Evolutionary conservation across 306 rosid genomes (phyloP).

Genomic region (Senna siamea): DNA sequence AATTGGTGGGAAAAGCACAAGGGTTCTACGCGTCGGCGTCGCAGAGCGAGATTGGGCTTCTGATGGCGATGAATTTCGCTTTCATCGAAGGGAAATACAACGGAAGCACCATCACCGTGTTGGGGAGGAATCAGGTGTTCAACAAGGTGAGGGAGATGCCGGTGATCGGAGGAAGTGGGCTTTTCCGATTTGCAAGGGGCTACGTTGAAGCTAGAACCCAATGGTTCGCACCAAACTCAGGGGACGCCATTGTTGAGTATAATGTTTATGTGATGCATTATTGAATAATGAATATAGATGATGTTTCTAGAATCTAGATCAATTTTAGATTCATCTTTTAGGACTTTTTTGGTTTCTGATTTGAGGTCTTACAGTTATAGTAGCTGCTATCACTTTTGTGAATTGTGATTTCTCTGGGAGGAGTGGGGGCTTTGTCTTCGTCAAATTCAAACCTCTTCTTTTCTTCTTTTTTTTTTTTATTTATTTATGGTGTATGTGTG

Average conservation of each 20-base stretch:
- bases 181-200: constrained; percentile 74
- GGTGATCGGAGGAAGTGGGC: constrained; percentile 79
- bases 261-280: constrained; percentile 52
- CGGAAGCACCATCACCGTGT: constrained; percentile 66
- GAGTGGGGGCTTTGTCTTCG: too few species aligned
- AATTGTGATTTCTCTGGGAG: too few species aligned
- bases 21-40: constrained; percentile 66
- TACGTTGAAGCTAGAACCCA: constrained; percentile 61
- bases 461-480: too few species aligned
- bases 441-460: too few species aligned
- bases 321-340: too few species aligned
- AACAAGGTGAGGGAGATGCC: constrained; percentile 73
- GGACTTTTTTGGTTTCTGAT: too few species aligned
- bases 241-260: constrained; percentile 66
- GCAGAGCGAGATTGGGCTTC: constrained; percentile 44
- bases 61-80: constrained; percentile 76
- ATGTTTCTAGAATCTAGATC: too few species aligned
- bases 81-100: constrained; percentile 67
- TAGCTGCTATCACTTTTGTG: too few species aligned
- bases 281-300: constrained; percentile 18
- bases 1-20: constrained; percentile 54
- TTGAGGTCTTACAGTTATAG: too few species aligned
- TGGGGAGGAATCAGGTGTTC: constrained; percentile 66
- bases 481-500: too few species aligned
- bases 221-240: constrained; percentile 19